Base-by-base conservation (phyloP, 1,139 yeast species). In the Candida sp. region DNA sequence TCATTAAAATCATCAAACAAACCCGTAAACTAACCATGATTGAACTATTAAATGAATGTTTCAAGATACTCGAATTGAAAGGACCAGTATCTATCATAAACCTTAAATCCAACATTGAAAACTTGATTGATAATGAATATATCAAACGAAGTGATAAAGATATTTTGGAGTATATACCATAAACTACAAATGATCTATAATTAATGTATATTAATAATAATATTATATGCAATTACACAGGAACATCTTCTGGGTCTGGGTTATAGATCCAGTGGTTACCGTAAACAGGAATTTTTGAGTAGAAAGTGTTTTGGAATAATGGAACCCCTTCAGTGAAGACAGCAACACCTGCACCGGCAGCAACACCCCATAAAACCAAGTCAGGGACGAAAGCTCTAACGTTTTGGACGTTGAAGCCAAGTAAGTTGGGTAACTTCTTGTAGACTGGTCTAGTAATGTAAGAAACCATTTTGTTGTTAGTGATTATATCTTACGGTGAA, bases 281-380 rank as follows among this genome's bases (percentile, higher is more conserved):
- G 52, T 88, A 67, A 66, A 68, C 60, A 53, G 97, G 97, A 50
- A 90, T 81, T 75, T 89, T 84, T 60, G 75, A 67, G 77, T 79
- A 87, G 71, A 91, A 79, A 51, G 91, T 85, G 52, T 79, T 68
- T 73, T 87, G 89, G 80, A 90, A 84, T 58, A 87, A 77, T 64
- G 98, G 97, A 69, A 91, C 83, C 64, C 95, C 88, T 71, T 90
- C 97, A 55, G 96, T 87, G 75, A 88, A 87, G 54, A 83, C 81
- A 53, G 88, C 82, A 48, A 86, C 73, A 55, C 82, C 95, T 41
- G 75, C 79, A 48, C 77, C 79, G 46, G 85, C 81, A 49, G 95
- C 86, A 64, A 77, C 90, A 53, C 98, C 97, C 98, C 98, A 93
- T 50, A 90, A 51, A 43, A 79, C 74, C 51, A 72, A 64, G 63